Base-by-base conservation (phyloP, 1,139 yeast species). In the Hansenula lynferdii region DNA sequence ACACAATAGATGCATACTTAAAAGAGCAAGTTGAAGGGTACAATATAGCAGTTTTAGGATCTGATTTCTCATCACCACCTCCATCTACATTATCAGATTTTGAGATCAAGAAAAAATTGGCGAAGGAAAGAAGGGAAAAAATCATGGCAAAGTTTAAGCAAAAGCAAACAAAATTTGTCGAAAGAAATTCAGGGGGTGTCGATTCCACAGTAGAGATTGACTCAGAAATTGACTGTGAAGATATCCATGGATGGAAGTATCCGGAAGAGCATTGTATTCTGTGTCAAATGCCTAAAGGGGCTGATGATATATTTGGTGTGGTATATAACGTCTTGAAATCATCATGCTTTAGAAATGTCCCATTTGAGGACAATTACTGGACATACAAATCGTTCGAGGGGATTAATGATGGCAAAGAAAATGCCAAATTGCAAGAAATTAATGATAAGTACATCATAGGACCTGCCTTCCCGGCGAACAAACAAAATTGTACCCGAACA, bases 251-350 rank as follows among this genome's bases (percentile, higher is more conserved):
- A 8, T 85, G 95, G 95, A 65, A 65, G 28, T 87, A 76, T 51
- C 95, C 96, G 0, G 84, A 80, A 30, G 81, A 82, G 28, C 84
- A 80, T 44, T 92, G 98, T 57, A 82, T 90, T 29, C 69, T 92
- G 23, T 92, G 98, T 58, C 95, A 90, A 51, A 87, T 86, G 77
- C 82, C 89, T 0, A 72, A 80, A 3, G 77, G 73, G 19, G 73
- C 75, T 11, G 75, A 77, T 19, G 89, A 85, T 10, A 76, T 86
- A 0, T 87, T 84, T 63, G 97, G 96, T 0, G 71, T 84, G 14
- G 75, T 85, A 31, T 72, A 83, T 9, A 72, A 77, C 52, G 67
- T 82, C 22, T 66, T 79, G 4, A 72, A 71, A 34, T 68, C 85
- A 0, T 75, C 85, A 6, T 81, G 75, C 36, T 76, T 78, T 44